These are phyloP conservation scores for Trichoderma reesei DNA, from an alignment of 495 filamentous ascomycete species.

Conservation along the genomic window DNA sequence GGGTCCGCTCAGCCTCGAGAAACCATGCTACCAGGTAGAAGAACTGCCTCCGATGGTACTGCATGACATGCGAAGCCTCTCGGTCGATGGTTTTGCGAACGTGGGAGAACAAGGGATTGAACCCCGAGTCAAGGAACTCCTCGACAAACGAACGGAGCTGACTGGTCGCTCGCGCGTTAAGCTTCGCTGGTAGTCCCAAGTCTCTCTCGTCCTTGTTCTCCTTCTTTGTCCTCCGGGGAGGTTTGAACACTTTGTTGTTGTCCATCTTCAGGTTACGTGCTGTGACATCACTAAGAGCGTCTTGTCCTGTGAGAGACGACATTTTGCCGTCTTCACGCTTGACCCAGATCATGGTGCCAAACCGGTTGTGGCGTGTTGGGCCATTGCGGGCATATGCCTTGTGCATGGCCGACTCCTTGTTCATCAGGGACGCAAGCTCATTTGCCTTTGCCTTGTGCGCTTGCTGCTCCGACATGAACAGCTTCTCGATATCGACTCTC, in stretches of 20 bases:
- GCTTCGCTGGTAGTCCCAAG: constrained; percentile 59
- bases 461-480: constrained; percentile 75
- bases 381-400: constrained; percentile 67
- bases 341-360: constrained; percentile 96
- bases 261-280: constrained; percentile 81
- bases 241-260: constrained; percentile 79
- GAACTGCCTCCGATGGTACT: constrained; percentile 67
- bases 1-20: constrained; percentile 73
- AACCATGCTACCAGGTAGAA: constrained; percentile 96
- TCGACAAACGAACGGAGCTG: constrained; percentile 77
- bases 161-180: constrained; percentile 57
- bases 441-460: constrained; percentile 54
- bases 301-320: constrained; percentile 80
- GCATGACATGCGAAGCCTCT: constrained; percentile 73
- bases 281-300: constrained; percentile 63
- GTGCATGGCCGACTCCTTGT: constrained; percentile 71
- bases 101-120: constrained; percentile 86
- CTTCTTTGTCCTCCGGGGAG: constrained; percentile 53
- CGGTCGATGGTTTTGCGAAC: constrained; percentile 83
- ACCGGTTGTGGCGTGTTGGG: constrained; percentile 84
- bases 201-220: constrained; percentile 58
- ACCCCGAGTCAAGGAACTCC: constrained; percentile 89
- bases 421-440: constrained; percentile 64
- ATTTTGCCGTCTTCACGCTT: constrained; percentile 74
- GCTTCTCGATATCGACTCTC: constrained; percentile 71